Evolutionary conservation across 2,329 filamentous ascomycete species (phyloP).

Genomic region (Pochonia chlamydosporia): DNA sequence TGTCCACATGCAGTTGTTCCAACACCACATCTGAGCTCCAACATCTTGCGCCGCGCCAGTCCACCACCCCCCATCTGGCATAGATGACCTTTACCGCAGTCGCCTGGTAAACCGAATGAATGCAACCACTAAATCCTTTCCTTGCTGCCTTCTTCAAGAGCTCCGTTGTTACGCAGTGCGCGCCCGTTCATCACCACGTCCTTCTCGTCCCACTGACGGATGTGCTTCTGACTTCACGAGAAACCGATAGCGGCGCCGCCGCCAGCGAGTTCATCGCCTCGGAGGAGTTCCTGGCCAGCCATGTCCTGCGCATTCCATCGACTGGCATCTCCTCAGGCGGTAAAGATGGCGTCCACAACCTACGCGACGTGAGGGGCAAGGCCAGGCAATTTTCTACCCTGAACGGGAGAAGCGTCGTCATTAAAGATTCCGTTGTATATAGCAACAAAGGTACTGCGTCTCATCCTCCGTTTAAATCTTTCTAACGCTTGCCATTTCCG

Average conservation of each 20-base stretch:
- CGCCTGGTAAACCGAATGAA: constrained; percentile 39
- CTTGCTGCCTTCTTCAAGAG: constrained; percentile 98
- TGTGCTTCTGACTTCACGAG: constrained; percentile 79
- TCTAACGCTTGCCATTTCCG: background rate
- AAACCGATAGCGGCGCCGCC: constrained; percentile 73
- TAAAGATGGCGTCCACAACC: constrained; percentile 53
- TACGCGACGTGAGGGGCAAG: constrained; percentile 85
- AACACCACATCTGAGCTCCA: too few relatives aligned
- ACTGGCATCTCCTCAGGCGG: constrained; percentile 41
- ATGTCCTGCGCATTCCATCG: constrained; percentile 81
- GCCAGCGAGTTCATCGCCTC: constrained; percentile 78
- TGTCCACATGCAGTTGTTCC: too few relatives aligned
- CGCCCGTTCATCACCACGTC: constrained; percentile 85
- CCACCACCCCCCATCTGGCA: constrained; percentile 16
- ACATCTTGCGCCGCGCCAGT: constrained; percentile 1
- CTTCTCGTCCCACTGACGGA: constrained; percentile 92
- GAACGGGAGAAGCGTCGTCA: constrained; percentile 87
- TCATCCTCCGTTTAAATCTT: background rate
- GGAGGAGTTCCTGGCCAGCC: constrained; percentile 93
- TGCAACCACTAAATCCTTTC: constrained; percentile 99
- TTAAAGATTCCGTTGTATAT: constrained; percentile 89
- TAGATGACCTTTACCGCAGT: constrained; percentile 22
- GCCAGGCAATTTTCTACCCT: constrained; percentile 89
- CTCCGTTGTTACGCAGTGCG: constrained; percentile 85
- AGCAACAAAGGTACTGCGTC: constrained; percentile 77